Evolutionary conservation across 2,329 filamentous ascomycete species (phyloP).

Genomic region (Colletotrichum brevisporum): DNA sequence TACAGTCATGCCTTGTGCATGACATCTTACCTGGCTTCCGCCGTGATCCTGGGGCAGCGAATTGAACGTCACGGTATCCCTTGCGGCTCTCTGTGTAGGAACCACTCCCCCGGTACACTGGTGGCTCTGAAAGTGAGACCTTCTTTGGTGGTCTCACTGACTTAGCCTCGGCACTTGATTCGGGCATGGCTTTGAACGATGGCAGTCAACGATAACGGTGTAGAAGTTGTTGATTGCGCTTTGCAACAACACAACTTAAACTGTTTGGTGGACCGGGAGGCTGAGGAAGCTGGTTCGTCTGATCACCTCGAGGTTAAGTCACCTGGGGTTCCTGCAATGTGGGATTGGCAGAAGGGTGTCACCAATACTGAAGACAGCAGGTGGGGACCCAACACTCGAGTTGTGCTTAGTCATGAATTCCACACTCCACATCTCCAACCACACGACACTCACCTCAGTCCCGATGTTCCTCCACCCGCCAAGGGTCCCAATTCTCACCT

Average conservation of each 20-base stretch:
- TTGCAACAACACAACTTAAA: not conserved
- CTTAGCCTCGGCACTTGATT: not conserved
- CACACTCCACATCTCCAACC: no score
- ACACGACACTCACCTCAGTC: no score
- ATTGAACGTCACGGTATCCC: slow-evolving; percentile 33
- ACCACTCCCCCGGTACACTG: slow-evolving; percentile 36
- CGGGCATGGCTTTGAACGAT: slow-evolving; percentile 21
- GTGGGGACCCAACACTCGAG: no score
- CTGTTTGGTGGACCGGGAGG: not conserved
- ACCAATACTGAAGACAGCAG: not conserved
- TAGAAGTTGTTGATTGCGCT: not conserved
- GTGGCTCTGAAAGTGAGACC: slow-evolving; percentile 26
- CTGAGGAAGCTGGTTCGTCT: slow-evolving; percentile 24
- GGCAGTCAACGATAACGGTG: not conserved
- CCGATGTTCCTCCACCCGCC: no score
- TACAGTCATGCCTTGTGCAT: no score
- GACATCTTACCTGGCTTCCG: slow-evolving; percentile 27
- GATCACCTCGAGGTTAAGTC: slow-evolving; percentile 1
- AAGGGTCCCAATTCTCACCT: slow-evolving; percentile 21
- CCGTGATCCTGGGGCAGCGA: slow-evolving; percentile 35
- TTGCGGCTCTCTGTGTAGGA: slow-evolving; percentile 39
- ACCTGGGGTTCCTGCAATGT: not conserved
- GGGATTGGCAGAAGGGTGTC: not conserved
- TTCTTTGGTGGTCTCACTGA: slow-evolving; percentile 6
- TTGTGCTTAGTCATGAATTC: no score